Conservation (phyloP, 2,329 filamentous ascomycete genomes). For the Microdochium nivale region DNA sequence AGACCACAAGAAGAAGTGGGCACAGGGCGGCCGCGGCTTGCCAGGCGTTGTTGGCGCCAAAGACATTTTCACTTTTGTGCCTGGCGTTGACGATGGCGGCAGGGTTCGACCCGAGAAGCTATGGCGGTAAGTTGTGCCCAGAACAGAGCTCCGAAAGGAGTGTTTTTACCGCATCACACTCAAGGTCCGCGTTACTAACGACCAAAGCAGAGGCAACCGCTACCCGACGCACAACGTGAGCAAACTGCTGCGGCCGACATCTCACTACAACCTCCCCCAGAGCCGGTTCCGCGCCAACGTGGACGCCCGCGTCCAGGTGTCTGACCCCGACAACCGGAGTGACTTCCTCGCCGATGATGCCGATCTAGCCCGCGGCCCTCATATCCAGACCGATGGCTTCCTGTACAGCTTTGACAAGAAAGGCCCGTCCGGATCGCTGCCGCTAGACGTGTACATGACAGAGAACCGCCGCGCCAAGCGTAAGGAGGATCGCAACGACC, state of each 20-base stretch:
- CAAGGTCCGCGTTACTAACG: not conserved
- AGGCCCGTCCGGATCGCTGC: conserved; percentile 28
- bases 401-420: conserved; percentile 34
- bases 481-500: conserved; percentile 28
- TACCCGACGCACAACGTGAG: conserved; percentile 24
- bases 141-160: too few species aligned
- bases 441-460: conserved; percentile 29
- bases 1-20: conserved; percentile 33
- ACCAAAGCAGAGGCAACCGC: conserved; percentile 6
- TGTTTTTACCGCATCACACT: not conserved
- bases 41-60: conserved; percentile 12
- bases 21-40: conserved; percentile 23
- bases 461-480: conserved; percentile 25
- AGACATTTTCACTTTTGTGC: conserved; percentile 6
- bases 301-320: conserved; percentile 24
- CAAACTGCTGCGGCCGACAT: conserved; percentile 18
- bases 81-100: conserved; percentile 19
- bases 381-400: conserved; percentile 20
- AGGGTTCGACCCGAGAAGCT: conserved; percentile 25
- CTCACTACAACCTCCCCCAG: conserved; percentile 13
- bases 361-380: conserved; percentile 10
- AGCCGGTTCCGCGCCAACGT: conserved; percentile 23
- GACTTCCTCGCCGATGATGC: conserved; percentile 13
- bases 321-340: conserved; percentile 23
- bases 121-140: conserved; percentile 24